These are phyloP conservation scores for Apocynum venetum DNA, from an alignment of 257 asterid genomes.

Conservation along the genomic window DNA sequence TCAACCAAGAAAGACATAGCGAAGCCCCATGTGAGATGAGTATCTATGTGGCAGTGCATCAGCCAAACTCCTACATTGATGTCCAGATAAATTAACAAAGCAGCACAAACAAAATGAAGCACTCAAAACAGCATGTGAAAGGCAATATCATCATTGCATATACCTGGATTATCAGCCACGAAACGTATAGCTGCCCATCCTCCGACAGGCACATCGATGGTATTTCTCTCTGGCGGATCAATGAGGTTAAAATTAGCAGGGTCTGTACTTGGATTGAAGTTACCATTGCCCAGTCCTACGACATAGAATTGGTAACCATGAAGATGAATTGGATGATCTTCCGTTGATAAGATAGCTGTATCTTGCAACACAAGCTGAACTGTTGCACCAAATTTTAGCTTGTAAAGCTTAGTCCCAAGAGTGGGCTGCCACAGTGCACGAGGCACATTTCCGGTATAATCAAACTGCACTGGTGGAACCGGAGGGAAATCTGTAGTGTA, in stretches of 20 bases:
- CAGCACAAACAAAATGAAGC: background rate
- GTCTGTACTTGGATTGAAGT: slow-evolving; percentile 42
- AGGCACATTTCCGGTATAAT: slow-evolving; percentile 60
- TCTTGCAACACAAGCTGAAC: slow-evolving; percentile 65
- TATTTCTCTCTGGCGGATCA: slow-evolving; percentile 63
- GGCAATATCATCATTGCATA: background rate
- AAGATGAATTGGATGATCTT: slow-evolving; percentile 67
- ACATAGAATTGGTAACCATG: slow-evolving; percentile 63
- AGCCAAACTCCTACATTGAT: slow-evolving; percentile 56
- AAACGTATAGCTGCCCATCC: slow-evolving; percentile 73
- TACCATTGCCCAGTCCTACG: slow-evolving; percentile 62
- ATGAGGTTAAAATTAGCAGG: slow-evolving; percentile 43
- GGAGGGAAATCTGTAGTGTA: slow-evolving; percentile 54
- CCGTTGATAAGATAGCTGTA: slow-evolving; percentile 54
- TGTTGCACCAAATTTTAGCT: slow-evolving; percentile 42
- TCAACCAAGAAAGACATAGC: slow-evolving; percentile 52
- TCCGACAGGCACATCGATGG: slow-evolving; percentile 64
- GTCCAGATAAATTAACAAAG: background rate
- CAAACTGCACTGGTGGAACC: slow-evolving; percentile 46
- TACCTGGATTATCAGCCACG: slow-evolving; percentile 71
- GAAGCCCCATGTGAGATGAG: slow-evolving; percentile 63
- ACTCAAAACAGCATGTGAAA: background rate
- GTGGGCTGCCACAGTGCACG: slow-evolving; percentile 48
- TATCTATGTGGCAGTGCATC: slow-evolving; percentile 68
- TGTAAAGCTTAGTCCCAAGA: slow-evolving; percentile 42